Conservation (phyloP, 2,329 filamentous ascomycete genomes). For the Colletotrichum sidae region DNA sequence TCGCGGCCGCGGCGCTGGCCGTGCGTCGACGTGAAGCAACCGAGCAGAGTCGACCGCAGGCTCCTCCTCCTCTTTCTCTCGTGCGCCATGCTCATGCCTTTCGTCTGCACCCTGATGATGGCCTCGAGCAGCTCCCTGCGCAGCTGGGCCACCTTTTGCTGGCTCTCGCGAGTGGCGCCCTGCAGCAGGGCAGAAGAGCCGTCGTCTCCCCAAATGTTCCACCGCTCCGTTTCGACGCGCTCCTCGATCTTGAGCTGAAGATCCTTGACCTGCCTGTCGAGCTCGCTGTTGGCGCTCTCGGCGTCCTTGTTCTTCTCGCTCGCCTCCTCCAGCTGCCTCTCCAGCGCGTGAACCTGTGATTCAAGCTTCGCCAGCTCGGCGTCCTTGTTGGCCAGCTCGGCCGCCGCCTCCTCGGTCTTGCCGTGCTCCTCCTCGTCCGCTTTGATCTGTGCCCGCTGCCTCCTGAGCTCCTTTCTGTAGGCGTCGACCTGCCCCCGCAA, state of each 20-base stretch:
- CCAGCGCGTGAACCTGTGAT: slow-evolving; percentile 1
- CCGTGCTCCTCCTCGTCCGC: neutral
- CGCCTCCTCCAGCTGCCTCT: neutral
- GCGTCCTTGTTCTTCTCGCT: neutral
- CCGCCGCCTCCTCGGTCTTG: neutral
- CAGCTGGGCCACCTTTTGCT: slow-evolving; percentile 1
- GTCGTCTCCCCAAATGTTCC: slow-evolving; percentile 2
- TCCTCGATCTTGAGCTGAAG: slow-evolving; percentile 18
- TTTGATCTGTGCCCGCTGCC: neutral
- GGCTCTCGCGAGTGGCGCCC: neutral
- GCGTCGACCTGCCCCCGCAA: neutral
- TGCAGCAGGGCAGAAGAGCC: neutral
- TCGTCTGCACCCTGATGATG: neutral
- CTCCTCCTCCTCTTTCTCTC: neutral
- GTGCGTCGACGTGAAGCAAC: neutral
- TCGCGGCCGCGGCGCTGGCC: neutral
- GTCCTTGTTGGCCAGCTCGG: slow-evolving; percentile 6
- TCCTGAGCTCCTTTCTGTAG: neutral
- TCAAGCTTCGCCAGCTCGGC: slow-evolving; percentile 5
- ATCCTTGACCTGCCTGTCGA: neutral
- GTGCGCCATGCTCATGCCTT: neutral
- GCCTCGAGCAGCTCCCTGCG: slow-evolving; percentile 8
- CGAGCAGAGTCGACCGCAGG: neutral
- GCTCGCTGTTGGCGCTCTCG: neutral
- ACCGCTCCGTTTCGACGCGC: slow-evolving; percentile 11